Base-by-base conservation (phyloP, 371 early-diverging fungal species). In the Capniomyces stellatus region DNA sequence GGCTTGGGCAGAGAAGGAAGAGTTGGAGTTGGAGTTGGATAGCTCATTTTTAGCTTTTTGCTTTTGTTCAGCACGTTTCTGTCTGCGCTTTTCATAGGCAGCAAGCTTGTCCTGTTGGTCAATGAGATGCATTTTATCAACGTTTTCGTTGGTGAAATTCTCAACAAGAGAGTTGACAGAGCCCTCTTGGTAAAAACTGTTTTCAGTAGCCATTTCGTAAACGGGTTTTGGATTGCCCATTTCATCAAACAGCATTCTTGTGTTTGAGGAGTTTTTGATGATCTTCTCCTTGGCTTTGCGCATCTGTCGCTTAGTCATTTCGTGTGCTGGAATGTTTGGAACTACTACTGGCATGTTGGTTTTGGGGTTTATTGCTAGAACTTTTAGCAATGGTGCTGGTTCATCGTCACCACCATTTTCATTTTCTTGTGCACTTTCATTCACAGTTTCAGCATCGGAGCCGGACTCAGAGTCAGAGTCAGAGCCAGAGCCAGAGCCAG, bases 221-320 rank as follows among this genome's bases (percentile, higher is more conserved):
- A 79, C 54, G 58, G 76, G 74, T 51, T 71, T 67, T 51, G 80
- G 83, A 24, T 78, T 76, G 50, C 96, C 96, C 4, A 92, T 91
- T 49, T 93, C 94, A 71, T 92, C 92, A 68, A 92, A 95, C 46
- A 89, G 60, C 19, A 87, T 28, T 64, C 82, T 82, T 50, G 83
- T 75, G 58, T 73, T 76, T 44, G 80, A 71, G 46, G 69, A 62
- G 31, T 73, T 75, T 67, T 85, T 82, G 62, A 82, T 71, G 43
- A 71, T 64, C 52, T 83, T 79, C 61, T 82, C 76, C 67, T 88
- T 88, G 28, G 73, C 66, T 66, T 77, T 78, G 52, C 74, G 71
- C 22, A 74, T 56, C 63, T 84, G 75, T 43, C 81, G 62, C 70
- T 86, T 88, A 47, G 82, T 78, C 67, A 81, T 69, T 51, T 71